Evolutionary conservation across 441 rosid genomes (phyloP), one percentile per base, ranked within the genome.

Genomic region (Euphorbia celastroides): DNA sequence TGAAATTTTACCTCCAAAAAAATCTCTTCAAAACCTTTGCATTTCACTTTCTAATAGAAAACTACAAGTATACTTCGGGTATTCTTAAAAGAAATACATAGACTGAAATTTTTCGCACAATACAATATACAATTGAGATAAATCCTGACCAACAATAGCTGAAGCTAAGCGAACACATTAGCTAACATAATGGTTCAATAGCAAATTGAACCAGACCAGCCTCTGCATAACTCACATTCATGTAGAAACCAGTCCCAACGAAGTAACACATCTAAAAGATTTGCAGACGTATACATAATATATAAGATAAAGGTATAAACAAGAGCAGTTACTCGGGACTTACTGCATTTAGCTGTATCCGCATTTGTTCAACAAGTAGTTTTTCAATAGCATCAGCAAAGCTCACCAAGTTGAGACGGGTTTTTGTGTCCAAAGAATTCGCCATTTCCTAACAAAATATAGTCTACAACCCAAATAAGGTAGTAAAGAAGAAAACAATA

Each of bases 401-500:
- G 77, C 70, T 72, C 66, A 84, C 60, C 79, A 92, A 75, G 76
- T 80, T 85, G 69, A 77, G 82, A 31, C 86, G 81, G 26, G 67
- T 56, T 19, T 79, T 67, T 52, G 69, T 60, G 64, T 87, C 96
- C 76, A 88, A 70, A 57, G 89, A 85, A 69, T 86, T 92, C 38
- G 83, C 91, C 59, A 70, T 70, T 74, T 86, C 92, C 98, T 90
- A 65, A 60, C 11, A 38, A 51, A 67, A 60, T 70, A 22, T 42
- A 69, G 51, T 62, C 5, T 50, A 62, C 68, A 27, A 63, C 52
- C 41, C 52, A 52, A n/a, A 57, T 19, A 31, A 34, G 36, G 7
- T 17, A 46, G n/a, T 3, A 25, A 58, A 22, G 9, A 4, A 34
- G 31, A 16, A 57, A 44, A 27, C 3, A 28, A 14, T n/a, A 32